Evolutionary conservation across 1,284 basidiomycete genomes (phyloP).

Genomic region (Fomitopsis schrenkii): DNA sequence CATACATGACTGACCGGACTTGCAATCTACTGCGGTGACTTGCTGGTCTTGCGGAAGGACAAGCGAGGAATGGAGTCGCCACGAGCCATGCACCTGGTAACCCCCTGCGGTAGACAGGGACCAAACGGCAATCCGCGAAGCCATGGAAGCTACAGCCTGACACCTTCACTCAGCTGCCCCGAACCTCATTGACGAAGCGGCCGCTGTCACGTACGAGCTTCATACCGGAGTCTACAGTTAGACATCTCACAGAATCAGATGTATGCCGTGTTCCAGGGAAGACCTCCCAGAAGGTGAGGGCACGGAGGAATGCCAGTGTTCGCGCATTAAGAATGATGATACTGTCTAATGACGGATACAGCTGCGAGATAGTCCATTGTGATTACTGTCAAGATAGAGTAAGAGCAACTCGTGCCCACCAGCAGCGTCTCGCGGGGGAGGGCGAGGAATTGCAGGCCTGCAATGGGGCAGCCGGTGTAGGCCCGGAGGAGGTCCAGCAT

Average conservation of each 20-base stretch:
- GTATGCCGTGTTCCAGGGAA: constrained; percentile 55
- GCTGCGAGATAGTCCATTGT: constrained; percentile 33
- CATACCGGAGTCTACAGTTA: constrained; percentile 71
- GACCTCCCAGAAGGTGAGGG: constrained; percentile 72
- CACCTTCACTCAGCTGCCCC: not conserved
- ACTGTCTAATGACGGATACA: constrained; percentile 68
- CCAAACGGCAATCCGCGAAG: constrained; percentile 68
- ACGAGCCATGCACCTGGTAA: constrained; percentile 42
- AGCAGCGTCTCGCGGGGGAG: constrained; percentile 53
- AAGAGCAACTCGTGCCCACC: constrained; percentile 33
- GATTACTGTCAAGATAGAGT: not conserved
- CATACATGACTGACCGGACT: constrained; percentile 46
- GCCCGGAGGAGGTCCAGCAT: constrained; percentile 61
- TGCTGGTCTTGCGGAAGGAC: constrained; percentile 47
- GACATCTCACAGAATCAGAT: constrained; percentile 47
- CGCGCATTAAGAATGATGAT: constrained; percentile 66
- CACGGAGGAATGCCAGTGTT: constrained; percentile 54
- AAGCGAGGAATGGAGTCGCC: constrained; percentile 79
- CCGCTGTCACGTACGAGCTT: constrained; percentile 56
- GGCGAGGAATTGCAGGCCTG: constrained; percentile 50
- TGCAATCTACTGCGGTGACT: constrained; percentile 64
- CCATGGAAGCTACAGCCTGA: constrained; percentile 70
- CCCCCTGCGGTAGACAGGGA: constrained; percentile 50
- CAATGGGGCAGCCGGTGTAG: constrained; percentile 55
- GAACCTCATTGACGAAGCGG: not conserved